Evolutionary conservation across 169 alveolate species (phyloP).

Genomic region (Eimeria sp.): DNA sequence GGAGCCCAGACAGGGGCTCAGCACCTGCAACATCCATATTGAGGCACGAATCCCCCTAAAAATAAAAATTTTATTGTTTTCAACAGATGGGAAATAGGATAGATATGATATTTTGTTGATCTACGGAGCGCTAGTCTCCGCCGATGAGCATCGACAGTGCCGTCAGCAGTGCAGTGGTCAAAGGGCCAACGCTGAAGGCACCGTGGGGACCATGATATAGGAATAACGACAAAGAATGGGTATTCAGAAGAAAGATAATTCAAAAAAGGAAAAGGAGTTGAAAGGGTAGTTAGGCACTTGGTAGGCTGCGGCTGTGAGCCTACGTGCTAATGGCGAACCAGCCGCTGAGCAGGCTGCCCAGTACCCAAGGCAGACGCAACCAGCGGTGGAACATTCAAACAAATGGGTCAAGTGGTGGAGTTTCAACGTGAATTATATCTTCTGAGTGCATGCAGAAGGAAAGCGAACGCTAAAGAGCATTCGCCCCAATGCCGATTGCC

Average conservation of each 20-base stretch:
- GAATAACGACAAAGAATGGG: constrained; percentile 11
- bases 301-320: constrained; percentile 49
- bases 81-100: not conserved
- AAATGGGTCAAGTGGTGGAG: not conserved
- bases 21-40: constrained; percentile 44
- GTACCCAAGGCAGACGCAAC: not conserved
- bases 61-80: not conserved
- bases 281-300: not conserved
- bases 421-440: not conserved
- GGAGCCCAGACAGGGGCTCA: constrained; percentile 75
- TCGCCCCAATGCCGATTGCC: not conserved
- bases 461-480: not conserved
- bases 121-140: constrained; percentile 64
- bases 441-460: not conserved
- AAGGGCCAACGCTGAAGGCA: constrained; percentile 14
- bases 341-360: constrained; percentile 58
- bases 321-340: constrained; percentile 60
- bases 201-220: constrained; percentile 33
- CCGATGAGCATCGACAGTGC: constrained; percentile 71
- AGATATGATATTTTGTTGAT: not conserved
- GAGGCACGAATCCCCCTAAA: constrained; percentile 24
- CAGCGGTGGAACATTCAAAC: not conserved
- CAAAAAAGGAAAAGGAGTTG: not conserved
- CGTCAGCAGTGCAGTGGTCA: constrained; percentile 33
- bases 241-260: not conserved